Percentiles rank a stretch among this genome's conserved stretches.
Evolutionary conservation across 176 grass and related monocot genomes (phyloP).

Genomic region (Puccinellia tenuiflora): DNA sequence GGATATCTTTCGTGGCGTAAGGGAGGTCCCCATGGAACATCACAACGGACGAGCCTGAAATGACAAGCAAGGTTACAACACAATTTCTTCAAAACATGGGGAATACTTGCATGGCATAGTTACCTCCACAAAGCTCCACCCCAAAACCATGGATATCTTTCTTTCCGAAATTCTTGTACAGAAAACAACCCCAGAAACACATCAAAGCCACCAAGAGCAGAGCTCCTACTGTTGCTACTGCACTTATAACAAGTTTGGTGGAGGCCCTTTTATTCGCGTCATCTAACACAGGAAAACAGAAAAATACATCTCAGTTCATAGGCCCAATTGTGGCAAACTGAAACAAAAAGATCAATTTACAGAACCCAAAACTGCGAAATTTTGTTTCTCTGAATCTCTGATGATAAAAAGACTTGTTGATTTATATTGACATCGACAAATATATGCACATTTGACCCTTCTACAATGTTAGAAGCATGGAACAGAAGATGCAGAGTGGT

Average conservation of each 20-base stretch:
- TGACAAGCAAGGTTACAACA: slow-evolving; percentile 6
- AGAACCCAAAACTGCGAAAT: slow-evolving; percentile 7
- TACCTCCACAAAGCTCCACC: slow-evolving; percentile 95
- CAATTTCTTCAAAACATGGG: background rate
- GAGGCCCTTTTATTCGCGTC: slow-evolving; percentile 51
- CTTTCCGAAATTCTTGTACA: slow-evolving; percentile 98
- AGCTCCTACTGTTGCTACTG: slow-evolving; percentile 93
- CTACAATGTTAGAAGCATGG: background rate
- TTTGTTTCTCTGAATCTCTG: background rate
- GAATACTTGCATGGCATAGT: slow-evolving; percentile 9
- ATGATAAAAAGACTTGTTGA: background rate
- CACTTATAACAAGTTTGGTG: slow-evolving; percentile 95
- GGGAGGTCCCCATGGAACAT: slow-evolving; percentile 99
- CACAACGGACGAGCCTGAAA: slow-evolving; percentile 83
- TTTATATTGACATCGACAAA: background rate
- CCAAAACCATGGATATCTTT: slow-evolving; percentile 70
- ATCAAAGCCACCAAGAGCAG: slow-evolving; percentile 92
- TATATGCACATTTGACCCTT: background rate
- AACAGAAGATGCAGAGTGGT: slow-evolving; percentile 3
- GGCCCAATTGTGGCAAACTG: background rate
- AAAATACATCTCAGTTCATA: background rate
- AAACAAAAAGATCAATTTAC: slow-evolving; percentile 24
- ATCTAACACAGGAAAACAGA: slow-evolving; percentile 35
- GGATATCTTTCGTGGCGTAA: slow-evolving; percentile 94
- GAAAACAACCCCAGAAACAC: slow-evolving; percentile 99